Conservation (phyloP, 2,329 filamentous ascomycete genomes). For the Diaporthe ilicicola region DNA sequence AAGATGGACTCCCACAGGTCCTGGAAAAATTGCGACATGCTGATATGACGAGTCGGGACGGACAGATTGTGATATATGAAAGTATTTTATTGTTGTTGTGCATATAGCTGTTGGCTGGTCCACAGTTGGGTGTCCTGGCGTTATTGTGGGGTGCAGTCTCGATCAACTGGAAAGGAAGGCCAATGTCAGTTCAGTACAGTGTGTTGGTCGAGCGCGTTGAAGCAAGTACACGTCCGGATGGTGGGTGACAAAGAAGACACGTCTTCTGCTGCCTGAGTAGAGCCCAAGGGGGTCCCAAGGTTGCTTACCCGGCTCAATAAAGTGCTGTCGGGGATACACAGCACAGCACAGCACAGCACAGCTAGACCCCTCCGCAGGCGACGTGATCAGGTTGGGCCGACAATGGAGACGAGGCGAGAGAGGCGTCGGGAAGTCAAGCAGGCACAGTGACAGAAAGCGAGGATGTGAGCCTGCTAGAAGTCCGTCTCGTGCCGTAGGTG, state of each 20-base stretch:
- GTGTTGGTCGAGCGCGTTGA: neutral
- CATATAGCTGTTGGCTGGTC: neutral
- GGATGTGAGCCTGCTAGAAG: neutral
- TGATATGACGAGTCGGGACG: neutral
- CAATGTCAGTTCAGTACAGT: neutral
- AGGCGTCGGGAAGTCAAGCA: neutral
- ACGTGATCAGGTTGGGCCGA: neutral
- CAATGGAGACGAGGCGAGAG: neutral
- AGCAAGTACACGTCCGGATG: neutral
- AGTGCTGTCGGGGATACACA: neutral
- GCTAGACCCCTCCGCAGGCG: neutral
- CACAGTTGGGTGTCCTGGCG: neutral
- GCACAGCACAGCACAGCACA: neutral
- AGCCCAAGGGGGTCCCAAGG: neutral
- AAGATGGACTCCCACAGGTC: slow-evolving; percentile 94
- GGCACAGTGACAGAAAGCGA: neutral
- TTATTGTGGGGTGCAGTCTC: neutral
- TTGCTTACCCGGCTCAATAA: slow-evolving; percentile 19
- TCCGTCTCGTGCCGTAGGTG: neutral
- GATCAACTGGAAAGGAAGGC: neutral
- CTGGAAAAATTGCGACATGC: slow-evolving; percentile 70
- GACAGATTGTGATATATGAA: neutral
- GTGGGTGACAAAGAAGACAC: neutral
- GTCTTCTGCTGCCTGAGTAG: slow-evolving; percentile 8
- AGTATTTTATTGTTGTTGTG: neutral